These are phyloP conservation scores for Cladophialophora carrionii DNA, from an alignment of 2,329 filamentous ascomycete genomes.

Conservation along the genomic window DNA sequence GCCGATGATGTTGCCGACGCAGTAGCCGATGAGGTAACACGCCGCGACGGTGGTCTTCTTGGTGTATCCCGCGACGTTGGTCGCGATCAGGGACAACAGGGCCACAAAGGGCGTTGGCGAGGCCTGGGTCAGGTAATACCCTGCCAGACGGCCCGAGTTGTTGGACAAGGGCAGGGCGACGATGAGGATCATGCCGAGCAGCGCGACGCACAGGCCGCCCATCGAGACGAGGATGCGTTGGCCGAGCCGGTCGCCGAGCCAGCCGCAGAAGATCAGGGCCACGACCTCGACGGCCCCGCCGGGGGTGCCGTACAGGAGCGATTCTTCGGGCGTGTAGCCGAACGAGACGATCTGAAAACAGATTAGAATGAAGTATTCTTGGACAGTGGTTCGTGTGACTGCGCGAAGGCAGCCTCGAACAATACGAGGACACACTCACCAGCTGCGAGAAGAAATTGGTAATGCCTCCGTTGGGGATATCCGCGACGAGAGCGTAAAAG, in stretches of 20 bases:
- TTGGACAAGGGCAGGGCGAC: constrained; percentile 63
- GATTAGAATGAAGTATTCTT: neutral
- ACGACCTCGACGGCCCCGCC: constrained; percentile 68
- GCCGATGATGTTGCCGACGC: constrained; percentile 61
- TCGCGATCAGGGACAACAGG: constrained; percentile 64
- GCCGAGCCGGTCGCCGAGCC: constrained; percentile 59
- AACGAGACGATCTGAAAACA: constrained; percentile 58
- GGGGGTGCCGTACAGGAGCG: constrained; percentile 66
- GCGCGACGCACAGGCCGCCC: constrained; percentile 29
- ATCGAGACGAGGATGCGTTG: constrained; percentile 67
- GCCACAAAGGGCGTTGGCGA: constrained; percentile 66
- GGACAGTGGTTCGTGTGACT: neutral
- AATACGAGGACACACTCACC: constrained; percentile 38
- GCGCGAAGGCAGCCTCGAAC: too few relatives aligned
- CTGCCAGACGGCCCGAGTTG: constrained; percentile 62
- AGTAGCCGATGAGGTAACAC: constrained; percentile 53
- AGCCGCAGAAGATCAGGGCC: constrained; percentile 59
- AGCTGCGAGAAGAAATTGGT: constrained; percentile 65
- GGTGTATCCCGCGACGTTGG: constrained; percentile 61
- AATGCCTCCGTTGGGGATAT: constrained; percentile 64
- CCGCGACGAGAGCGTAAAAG: constrained; percentile 59
- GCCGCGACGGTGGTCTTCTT: constrained; percentile 59
- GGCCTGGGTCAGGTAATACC: constrained; percentile 68
- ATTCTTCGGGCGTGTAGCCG: constrained; percentile 66
- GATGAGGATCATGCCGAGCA: constrained; percentile 39